Percentiles rank a stretch among this genome's conserved stretches.
These are phyloP conservation scores for Kurtzmaniella fragi DNA, from an alignment of 805 yeast genomes.

Conservation along the genomic window DNA sequence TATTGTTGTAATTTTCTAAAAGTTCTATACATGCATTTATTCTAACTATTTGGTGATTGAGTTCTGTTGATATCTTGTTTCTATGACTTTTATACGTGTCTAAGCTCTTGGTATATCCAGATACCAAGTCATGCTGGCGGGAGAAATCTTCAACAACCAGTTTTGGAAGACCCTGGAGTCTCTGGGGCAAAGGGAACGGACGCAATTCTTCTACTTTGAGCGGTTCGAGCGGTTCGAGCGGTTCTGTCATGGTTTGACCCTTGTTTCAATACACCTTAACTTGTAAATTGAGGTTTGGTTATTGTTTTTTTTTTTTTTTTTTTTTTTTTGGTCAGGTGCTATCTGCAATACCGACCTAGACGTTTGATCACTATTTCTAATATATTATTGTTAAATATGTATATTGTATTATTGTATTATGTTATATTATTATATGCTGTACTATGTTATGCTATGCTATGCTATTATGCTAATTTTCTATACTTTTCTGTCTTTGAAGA, in stretches of 20 bases:
- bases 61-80: slow-evolving; percentile 6
- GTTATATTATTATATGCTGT: too few species aligned
- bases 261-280: too few species aligned
- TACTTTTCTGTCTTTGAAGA: slow-evolving; percentile 3
- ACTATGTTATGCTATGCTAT: too few species aligned
- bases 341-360: neutral
- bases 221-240: slow-evolving; percentile 3
- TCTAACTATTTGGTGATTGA: slow-evolving; percentile 12
- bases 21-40: slow-evolving; percentile 17
- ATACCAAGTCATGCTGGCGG: slow-evolving; percentile 22
- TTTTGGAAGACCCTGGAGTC: slow-evolving; percentile 25
- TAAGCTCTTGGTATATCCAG: slow-evolving; percentile 26
- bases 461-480: too few species aligned
- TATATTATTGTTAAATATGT: too few species aligned
- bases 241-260: slow-evolving; percentile 1
- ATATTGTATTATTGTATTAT: too few species aligned
- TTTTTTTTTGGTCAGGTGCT: neutral
- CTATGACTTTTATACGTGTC: slow-evolving; percentile 14
- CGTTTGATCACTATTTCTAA: neutral
- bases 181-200: slow-evolving; percentile 22
- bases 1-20: slow-evolving; percentile 15
- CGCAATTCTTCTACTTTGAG: slow-evolving; percentile 6
- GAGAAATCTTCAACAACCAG: slow-evolving; percentile 20
- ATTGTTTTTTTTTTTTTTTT: too few species aligned
- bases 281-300: too few species aligned